Evolutionary conservation across 805 yeast species (phyloP).

Genomic region (Candida broadrunensis): DNA sequence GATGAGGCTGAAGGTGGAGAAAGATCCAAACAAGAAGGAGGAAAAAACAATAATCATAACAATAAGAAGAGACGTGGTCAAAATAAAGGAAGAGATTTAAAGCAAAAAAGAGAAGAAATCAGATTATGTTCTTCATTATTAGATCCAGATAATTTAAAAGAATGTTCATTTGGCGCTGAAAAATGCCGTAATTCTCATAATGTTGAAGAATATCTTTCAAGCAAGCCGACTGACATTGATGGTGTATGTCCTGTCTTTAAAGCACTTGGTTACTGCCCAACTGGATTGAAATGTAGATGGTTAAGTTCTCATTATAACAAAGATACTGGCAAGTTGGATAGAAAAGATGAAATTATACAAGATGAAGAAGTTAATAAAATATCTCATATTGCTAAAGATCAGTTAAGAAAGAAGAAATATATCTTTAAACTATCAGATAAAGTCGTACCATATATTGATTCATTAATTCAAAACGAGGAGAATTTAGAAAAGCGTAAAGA

Average conservation of each 20-base stretch:
- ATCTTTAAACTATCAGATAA: conserved; percentile 55
- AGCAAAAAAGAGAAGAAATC: conserved; percentile 61
- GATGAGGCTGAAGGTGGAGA: conserved; percentile 45
- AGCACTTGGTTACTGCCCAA: conserved; percentile 86
- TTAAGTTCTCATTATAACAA: conserved; percentile 59
- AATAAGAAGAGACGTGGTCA: conserved; percentile 67
- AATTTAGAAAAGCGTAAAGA: conserved; percentile 33
- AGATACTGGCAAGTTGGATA: conserved; percentile 43
- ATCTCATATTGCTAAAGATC: conserved; percentile 39
- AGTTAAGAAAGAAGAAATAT: conserved; percentile 60
- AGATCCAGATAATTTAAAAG: conserved; percentile 47
- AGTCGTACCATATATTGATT: conserved; percentile 63
- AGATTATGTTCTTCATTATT: conserved; percentile 63
- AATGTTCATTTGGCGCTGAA: conserved; percentile 65
- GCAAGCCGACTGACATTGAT: conserved; percentile 69
- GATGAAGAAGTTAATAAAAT: conserved; percentile 63
- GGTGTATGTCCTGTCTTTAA: conserved; percentile 83
- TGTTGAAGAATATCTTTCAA: conserved; percentile 55
- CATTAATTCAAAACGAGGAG: conserved; percentile 46
- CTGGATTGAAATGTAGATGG: conserved; percentile 93
- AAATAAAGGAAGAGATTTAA: conserved; percentile 76
- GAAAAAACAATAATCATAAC: conserved; percentile 28
- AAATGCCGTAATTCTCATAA: conserved; percentile 79
- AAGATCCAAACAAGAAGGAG: conserved; percentile 25
- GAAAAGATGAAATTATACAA: conserved; percentile 24